Percentiles rank a stretch among this genome's conserved stretches.
phyloP scores from a whole-genome alignment of 805 yeast species.

The Cyberlindnera veronae region DNA sequence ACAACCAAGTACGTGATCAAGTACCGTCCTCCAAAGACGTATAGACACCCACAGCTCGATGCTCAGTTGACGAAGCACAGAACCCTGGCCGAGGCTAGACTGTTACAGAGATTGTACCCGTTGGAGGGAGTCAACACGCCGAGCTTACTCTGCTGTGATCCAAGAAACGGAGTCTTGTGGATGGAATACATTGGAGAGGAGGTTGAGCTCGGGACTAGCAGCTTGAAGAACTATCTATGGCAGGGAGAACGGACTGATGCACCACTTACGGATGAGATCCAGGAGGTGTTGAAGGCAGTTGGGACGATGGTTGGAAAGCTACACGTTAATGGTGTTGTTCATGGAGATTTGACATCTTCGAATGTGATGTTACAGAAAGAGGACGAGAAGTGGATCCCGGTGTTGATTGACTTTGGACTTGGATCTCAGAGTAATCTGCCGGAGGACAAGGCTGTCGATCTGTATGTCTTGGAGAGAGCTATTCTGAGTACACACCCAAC shows the following conservation, averaged over 20 bases:
- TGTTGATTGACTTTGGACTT: constrained; percentile 87
- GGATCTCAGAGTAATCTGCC: constrained; percentile 70
- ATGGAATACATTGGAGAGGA: constrained; percentile 73
- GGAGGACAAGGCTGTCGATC: constrained; percentile 96
- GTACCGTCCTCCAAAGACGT: constrained; percentile 86
- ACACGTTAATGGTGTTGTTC: constrained; percentile 77
- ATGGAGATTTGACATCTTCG: constrained; percentile 93
- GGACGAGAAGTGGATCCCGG: constrained; percentile 39
- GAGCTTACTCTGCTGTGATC: constrained; percentile 68
- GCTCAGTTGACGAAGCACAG: constrained; percentile 70
- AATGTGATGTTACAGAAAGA: constrained; percentile 55
- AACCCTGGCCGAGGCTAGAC: constrained; percentile 80
- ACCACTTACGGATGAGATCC: constrained; percentile 37
- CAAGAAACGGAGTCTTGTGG: constrained; percentile 77
- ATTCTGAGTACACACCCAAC: constrained; percentile 85
- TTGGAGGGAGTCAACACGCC: constrained; percentile 65
- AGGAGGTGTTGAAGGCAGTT: constrained; percentile 45
- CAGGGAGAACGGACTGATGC: constrained; percentile 46
- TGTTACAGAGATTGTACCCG: constrained; percentile 52
- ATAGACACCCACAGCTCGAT: constrained; percentile 84
- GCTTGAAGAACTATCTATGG: constrained; percentile 77
- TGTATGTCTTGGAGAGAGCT: constrained; percentile 92
- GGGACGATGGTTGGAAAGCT: constrained; percentile 67
- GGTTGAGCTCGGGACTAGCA: constrained; percentile 50
- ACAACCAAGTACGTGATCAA: constrained; percentile 58